These are phyloP conservation scores for Candida patagonica DNA, from an alignment of 805 yeast species.

Conservation along the genomic window DNA sequence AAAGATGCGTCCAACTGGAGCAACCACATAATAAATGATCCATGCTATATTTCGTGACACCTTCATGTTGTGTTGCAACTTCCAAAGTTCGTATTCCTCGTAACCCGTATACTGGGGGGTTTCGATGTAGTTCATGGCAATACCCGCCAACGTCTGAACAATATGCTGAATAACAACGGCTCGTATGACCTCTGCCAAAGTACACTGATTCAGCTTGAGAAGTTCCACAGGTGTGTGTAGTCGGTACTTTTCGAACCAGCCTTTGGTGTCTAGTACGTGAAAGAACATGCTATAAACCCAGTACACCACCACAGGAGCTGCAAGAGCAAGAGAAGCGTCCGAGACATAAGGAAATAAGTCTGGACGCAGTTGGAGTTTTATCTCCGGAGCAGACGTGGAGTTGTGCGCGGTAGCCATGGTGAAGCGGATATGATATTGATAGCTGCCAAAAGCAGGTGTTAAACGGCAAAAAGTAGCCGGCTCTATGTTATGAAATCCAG, in stretches of 20 bases:
- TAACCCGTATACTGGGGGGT: constrained; percentile 37
- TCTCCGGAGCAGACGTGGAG: constrained; percentile 5
- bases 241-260: constrained; percentile 73
- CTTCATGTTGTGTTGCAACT: constrained; percentile 31
- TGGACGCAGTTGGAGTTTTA: constrained; percentile 4
- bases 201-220: constrained; percentile 61
- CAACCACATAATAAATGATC: constrained; percentile 51
- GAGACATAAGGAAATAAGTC: constrained; percentile 45
- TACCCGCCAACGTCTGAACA: constrained; percentile 70
- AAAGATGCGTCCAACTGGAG: constrained; percentile 47
- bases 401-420: no score
- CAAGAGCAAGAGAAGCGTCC: constrained; percentile 64
- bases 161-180: constrained; percentile 83
- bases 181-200: constrained; percentile 55
- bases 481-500: no score
- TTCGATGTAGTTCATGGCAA: constrained; percentile 46
- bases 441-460: no score
- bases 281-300: constrained; percentile 72
- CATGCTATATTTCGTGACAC: constrained; percentile 31
- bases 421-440: no score
- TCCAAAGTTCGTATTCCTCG: constrained; percentile 41
- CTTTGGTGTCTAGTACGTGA: constrained; percentile 62
- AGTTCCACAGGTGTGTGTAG: constrained; percentile 92
- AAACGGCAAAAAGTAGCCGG: no score
- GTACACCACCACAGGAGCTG: constrained; percentile 71